Conservation (phyloP, 208 protist species). For the Entamoeba histolytica region DNA sequence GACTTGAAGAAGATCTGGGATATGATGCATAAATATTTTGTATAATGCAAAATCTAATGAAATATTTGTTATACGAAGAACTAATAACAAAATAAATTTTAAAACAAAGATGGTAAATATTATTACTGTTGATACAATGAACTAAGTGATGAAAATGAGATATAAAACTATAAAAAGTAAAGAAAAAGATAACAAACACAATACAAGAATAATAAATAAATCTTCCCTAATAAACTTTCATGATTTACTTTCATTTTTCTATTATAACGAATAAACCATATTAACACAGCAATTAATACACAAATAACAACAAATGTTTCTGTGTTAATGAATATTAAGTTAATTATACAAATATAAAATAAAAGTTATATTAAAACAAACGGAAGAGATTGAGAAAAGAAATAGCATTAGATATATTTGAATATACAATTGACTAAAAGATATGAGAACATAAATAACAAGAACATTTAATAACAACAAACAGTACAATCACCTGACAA, state of each 20-base stretch:
- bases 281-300: not conserved
- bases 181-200: not conserved
- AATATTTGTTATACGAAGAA: not conserved
- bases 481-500: not conserved
- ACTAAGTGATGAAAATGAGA: not conserved
- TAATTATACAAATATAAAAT: too few relatives aligned
- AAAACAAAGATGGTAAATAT: not conserved
- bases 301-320: not conserved
- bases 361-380: too few relatives aligned
- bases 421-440: too few relatives aligned
- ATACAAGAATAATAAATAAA: not conserved
- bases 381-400: too few relatives aligned
- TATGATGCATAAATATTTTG: not conserved
- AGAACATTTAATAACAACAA: not conserved
- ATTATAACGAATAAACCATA: not conserved
- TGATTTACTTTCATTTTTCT: not conserved
- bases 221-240: not conserved
- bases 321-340: too few relatives aligned
- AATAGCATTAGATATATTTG: too few relatives aligned
- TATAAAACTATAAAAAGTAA: not conserved
- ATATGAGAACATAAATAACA: too few relatives aligned
- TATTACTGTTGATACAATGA: not conserved
- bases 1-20: not conserved
- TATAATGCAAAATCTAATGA: not conserved
- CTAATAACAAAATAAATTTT: not conserved